Evolutionary conservation across 2,329 filamentous ascomycete genomes (phyloP).

Genomic region (Verticillium dahliae): DNA sequence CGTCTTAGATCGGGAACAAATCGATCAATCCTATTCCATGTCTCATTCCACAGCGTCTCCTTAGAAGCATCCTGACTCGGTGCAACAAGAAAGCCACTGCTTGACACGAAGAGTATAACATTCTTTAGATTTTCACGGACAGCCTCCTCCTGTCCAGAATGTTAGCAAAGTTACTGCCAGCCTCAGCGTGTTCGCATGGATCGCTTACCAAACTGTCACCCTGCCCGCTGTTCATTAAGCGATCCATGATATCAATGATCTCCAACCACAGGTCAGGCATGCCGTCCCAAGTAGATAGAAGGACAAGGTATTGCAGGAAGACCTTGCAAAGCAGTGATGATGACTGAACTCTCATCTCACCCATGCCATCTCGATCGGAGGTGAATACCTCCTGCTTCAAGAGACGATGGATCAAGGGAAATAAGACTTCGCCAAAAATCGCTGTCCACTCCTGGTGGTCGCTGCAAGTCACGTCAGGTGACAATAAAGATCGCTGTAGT

Average conservation of each 20-base stretch:
- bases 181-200: conserved; percentile 5
- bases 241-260: conserved; percentile 91
- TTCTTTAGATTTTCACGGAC: conserved; percentile 96
- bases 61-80: conserved; percentile 51
- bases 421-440: conserved; percentile 90
- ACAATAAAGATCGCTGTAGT: conserved; percentile 79
- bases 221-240: conserved; percentile 92
- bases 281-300: conserved; percentile 77
- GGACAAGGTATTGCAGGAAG: conserved; percentile 85
- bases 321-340: conserved; percentile 91
- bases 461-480: conserved; percentile 73
- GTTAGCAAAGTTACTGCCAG: background rate
- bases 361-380: conserved; percentile 86
- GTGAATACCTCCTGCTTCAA: conserved; percentile 94
- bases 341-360: conserved; percentile 86
- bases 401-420: conserved; percentile 80
- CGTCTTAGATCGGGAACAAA: conserved; percentile 55
- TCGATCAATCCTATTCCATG: conserved; percentile 59
- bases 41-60: conserved; percentile 54
- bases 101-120: conserved; percentile 90
- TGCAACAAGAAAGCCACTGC: conserved; percentile 74
- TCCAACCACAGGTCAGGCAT: conserved; percentile 89
- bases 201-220: conserved; percentile 74
- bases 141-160: conserved; percentile 67
- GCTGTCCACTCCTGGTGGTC: conserved; percentile 90